A percentile compares a stretch with the other conserved stretches of the same genome.
Evolutionary conservation across 163 green algal genomes (phyloP).

Genomic region (Prototheca cutis): DNA sequence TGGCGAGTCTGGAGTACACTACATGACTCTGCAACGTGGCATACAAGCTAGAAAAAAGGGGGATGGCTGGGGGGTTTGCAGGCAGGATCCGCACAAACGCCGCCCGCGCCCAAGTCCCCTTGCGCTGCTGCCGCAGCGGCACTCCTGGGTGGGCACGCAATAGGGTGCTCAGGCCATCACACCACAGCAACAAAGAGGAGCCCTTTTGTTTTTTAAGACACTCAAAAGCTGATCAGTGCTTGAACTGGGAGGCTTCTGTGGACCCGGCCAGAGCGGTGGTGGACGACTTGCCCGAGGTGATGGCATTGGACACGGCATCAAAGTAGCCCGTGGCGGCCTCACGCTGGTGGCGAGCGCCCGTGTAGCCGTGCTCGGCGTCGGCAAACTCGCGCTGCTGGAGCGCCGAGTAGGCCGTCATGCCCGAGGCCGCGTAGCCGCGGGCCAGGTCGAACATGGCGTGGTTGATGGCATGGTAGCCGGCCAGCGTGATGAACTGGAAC

Average conservation of each 20-base stretch:
- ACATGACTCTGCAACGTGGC: no score
- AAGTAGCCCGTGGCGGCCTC: slow-evolving; percentile 76
- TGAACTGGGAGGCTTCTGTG: slow-evolving; percentile 71
- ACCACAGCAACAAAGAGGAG: no score
- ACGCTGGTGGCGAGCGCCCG: slow-evolving; percentile 52
- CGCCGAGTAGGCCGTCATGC: slow-evolving; percentile 71
- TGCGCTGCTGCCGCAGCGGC: no score
- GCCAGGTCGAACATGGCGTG: slow-evolving; percentile 70
- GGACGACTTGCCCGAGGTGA: slow-evolving; percentile 38
- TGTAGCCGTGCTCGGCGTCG: slow-evolving; percentile 58
- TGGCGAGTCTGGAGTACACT: no score
- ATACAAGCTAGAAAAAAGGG: no score
- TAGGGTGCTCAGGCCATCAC: no score
- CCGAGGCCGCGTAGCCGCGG: slow-evolving; percentile 51
- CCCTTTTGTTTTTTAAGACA: no score
- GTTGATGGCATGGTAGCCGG: slow-evolving; percentile 81
- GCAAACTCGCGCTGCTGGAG: slow-evolving; percentile 69
- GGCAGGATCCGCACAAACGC: no score
- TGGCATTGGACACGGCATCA: slow-evolving; percentile 46
- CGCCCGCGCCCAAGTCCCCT: no score
- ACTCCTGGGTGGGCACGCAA: no score
- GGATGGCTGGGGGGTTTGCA: no score
- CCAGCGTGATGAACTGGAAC: slow-evolving; percentile 72
- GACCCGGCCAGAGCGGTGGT: slow-evolving; percentile 58
- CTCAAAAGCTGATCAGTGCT: no score